phyloP scores from a whole-genome alignment of 1,139 yeast species.

The Hansenula lynferdii region DNA sequence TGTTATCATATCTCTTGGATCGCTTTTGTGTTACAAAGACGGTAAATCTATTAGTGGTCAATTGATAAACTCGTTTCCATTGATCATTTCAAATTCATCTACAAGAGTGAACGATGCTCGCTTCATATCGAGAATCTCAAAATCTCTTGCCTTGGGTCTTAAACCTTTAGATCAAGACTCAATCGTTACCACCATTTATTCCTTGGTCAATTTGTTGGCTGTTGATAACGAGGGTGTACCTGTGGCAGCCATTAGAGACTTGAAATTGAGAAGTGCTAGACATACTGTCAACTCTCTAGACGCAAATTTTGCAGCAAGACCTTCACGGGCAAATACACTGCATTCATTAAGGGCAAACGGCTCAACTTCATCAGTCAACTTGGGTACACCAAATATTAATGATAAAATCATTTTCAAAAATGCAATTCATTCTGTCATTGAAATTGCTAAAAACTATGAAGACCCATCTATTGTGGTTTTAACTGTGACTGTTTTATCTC shows the following conservation, averaged over 20 bases:
- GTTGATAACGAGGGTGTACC: slow-evolving; percentile 42
- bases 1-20: slow-evolving; percentile 48
- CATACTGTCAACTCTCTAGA: slow-evolving; percentile 9
- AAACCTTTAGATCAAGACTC: slow-evolving; percentile 59
- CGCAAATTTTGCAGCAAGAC: slow-evolving; percentile 4
- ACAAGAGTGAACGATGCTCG: slow-evolving; percentile 32
- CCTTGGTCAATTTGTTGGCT: slow-evolving; percentile 70
- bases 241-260: slow-evolving; percentile 27
- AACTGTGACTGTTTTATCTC: slow-evolving; percentile 78
- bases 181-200: slow-evolving; percentile 81
- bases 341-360: slow-evolving; percentile 8
- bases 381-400: slow-evolving; percentile 5
- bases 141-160: slow-evolving; percentile 37
- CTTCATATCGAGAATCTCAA: slow-evolving; percentile 31
- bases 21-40: slow-evolving; percentile 46
- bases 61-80: slow-evolving; percentile 24
- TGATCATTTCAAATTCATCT: slow-evolving; percentile 32
- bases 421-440: slow-evolving; percentile 68
- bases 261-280: slow-evolving; percentile 27
- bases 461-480: slow-evolving; percentile 77
- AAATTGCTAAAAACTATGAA: slow-evolving; percentile 62
- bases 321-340: slow-evolving; percentile 17
- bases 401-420: slow-evolving; percentile 39
- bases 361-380: slow-evolving; percentile 1
- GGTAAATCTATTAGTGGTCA: slow-evolving; percentile 25